Conservation (phyloP, 2,329 filamentous ascomycete species). For the Calycina herbarum region DNA sequence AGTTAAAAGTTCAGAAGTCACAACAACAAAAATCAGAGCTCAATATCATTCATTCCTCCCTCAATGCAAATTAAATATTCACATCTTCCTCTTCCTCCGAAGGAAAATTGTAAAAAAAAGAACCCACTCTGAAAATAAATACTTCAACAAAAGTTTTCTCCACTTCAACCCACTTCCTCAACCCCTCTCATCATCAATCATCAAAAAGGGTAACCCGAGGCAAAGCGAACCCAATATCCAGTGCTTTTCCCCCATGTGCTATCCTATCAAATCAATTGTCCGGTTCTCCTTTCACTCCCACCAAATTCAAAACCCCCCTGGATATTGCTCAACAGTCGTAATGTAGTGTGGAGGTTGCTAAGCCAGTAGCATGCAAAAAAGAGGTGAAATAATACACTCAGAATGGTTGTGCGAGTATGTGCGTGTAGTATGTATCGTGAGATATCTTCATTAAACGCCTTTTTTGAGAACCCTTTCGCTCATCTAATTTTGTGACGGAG, state of each 20-base stretch:
- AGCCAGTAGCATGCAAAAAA: constrained; percentile 1
- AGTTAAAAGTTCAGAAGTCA: not conserved
- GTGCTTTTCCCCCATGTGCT: not conserved
- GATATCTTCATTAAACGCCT: constrained; percentile 8
- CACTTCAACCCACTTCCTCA: not conserved
- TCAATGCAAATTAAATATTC: constrained; percentile 1
- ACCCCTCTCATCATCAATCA: not conserved
- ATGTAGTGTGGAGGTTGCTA: not conserved
- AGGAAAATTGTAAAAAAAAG: not conserved
- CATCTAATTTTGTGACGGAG: constrained; percentile 6
- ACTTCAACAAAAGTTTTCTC: not conserved
- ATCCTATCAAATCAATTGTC: not conserved
- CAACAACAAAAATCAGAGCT: not conserved
- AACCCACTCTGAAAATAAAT: constrained; percentile 4
- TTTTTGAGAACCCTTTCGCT: not conserved
- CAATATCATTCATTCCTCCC: not conserved
- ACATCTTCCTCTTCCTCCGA: not conserved
- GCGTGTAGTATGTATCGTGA: constrained; percentile 9
- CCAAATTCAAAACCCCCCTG: not conserved
- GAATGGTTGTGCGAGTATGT: not conserved
- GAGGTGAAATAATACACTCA: not conserved
- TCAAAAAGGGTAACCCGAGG: not conserved
- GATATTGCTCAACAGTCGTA: not conserved
- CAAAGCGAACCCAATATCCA: constrained; percentile 5
- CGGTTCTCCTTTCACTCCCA: not conserved